Evolutionary conservation across 495 filamentous ascomycete species (phyloP), one percentile per base, ranked within the genome.

Genomic region (Trichoderma virens): DNA sequence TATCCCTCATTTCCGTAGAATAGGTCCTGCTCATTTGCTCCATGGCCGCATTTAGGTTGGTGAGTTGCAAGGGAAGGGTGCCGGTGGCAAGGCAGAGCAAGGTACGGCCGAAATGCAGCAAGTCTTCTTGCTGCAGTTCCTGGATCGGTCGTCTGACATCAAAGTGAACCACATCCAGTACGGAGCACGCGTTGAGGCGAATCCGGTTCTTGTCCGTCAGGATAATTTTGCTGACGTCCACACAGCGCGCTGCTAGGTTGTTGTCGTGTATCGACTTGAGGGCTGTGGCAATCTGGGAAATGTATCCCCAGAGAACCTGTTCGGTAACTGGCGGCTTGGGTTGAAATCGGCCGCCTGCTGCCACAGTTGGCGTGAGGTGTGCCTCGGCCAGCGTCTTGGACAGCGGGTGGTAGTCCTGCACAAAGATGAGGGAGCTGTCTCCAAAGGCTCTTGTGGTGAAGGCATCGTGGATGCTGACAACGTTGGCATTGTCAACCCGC

Each of bases 401-500:
- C 27, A 92, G 77, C 0, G 94, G 95, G 70, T 95, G 90, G 70
- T 93, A 98, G 72, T 95, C 90, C 64, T 90, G 95, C 38, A 95
- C 92, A 72, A 98, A 90, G 65, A 98, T 88, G 62, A 98, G 81
- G 18, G 95, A 98, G 73, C 89, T 95, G 70, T 98, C 95, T 65
- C 92, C 90, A 76, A 98, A 98, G 59, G 87, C 88, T 43, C 91
- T 80, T 47, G 90, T 97, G 7, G 94, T 98, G 72, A 98, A 98
- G 2, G 90, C 91, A 76, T 97, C 90, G 70, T 96, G 88, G 13
- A 96, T 83, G 2, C 87, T 89, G 20, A 98, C 93, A 30, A 98
- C 86, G 67, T 86, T 90, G 60, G 87, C 88, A 70, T 87, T 93
- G 69, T 82, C 83, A 20, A 98, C 83, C 59, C 90, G 87, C 69